phyloP scores from a whole-genome alignment of 2,329 filamentous ascomycete species.

The Westerdykella ornata region DNA sequence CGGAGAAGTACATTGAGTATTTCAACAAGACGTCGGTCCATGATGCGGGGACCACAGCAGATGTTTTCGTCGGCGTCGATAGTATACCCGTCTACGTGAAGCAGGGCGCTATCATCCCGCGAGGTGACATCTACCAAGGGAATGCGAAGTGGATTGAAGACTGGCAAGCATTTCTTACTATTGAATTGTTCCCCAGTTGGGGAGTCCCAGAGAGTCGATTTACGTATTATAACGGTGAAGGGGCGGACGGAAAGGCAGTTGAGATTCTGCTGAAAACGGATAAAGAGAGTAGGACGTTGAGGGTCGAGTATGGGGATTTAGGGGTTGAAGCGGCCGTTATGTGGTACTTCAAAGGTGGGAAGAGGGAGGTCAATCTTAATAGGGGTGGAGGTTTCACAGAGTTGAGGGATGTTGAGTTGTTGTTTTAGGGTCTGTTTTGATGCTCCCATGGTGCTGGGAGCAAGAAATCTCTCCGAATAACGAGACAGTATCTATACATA shows the following conservation, averaged over 20 bases:
- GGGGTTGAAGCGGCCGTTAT: constrained; percentile 11
- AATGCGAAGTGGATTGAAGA: constrained; percentile 32
- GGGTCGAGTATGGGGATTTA: constrained; percentile 13
- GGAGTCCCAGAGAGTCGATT: constrained; percentile 20
- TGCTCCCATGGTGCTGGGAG: background rate
- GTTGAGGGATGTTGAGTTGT: constrained; percentile 4
- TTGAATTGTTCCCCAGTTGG: constrained; percentile 30
- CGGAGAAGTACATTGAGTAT: constrained; percentile 29
- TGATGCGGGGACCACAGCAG: constrained; percentile 14
- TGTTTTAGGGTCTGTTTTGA: constrained; percentile 3
- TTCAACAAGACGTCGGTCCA: constrained; percentile 19
- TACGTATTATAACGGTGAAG: constrained; percentile 20
- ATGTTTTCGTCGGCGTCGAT: constrained; percentile 14
- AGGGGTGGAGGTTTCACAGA: constrained; percentile 5
- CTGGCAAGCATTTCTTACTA: constrained; percentile 24
- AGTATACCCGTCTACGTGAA: constrained; percentile 30
- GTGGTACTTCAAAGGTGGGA: constrained; percentile 9
- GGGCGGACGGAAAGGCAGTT: constrained; percentile 5
- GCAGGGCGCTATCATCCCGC: constrained; percentile 30
- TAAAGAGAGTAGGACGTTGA: constrained; percentile 5
- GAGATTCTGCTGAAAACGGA: constrained; percentile 10
- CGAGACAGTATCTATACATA: no score
- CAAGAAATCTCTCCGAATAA: no score
- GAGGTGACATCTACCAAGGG: constrained; percentile 30
- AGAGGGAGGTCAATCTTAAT: constrained; percentile 6